phyloP scores from a whole-genome alignment of 345 rosid species.

The Schrenkiella parvula region DNA sequence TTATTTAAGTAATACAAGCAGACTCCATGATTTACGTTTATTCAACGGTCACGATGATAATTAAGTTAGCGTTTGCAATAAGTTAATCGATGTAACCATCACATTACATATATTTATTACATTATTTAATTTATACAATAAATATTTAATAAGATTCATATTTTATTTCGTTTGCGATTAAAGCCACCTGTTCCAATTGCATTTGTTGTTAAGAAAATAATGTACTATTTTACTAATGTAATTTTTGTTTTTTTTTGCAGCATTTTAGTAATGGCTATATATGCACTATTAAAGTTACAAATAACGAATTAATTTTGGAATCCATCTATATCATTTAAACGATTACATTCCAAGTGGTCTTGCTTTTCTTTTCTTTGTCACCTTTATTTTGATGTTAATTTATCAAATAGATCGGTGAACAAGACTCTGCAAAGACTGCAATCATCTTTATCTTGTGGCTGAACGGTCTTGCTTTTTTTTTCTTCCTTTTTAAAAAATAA shows the following conservation, averaged over 20 bases:
- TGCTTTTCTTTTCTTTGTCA: background rate
- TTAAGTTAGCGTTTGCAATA: slow-evolving; percentile 15
- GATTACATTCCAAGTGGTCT: slow-evolving; percentile 26
- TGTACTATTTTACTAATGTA: background rate
- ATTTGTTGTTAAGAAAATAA: background rate
- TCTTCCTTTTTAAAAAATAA: background rate
- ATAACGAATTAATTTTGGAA: slow-evolving; percentile 1
- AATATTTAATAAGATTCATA: background rate
- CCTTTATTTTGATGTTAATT: slow-evolving; percentile 24
- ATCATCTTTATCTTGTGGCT: slow-evolving; percentile 34
- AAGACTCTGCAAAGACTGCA: slow-evolving; percentile 18
- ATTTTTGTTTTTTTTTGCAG: too few relatives aligned
- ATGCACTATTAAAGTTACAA: background rate
- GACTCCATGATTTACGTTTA: slow-evolving; percentile 24
- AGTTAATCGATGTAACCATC: slow-evolving; percentile 31
- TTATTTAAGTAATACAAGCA: slow-evolving; percentile 5
- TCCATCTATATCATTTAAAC: slow-evolving; percentile 8
- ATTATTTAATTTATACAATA: background rate
- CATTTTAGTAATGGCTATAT: too few relatives aligned
- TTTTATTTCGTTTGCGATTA: background rate
- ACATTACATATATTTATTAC: background rate
- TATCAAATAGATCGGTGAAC: slow-evolving; percentile 27
- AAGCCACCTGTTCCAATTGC: background rate
- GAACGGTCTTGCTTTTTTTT: slow-evolving; percentile 30
- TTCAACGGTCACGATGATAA: slow-evolving; percentile 21